Conservation (phyloP, 345 rosid genomes). For the Noccaea bulbosa region DNA sequence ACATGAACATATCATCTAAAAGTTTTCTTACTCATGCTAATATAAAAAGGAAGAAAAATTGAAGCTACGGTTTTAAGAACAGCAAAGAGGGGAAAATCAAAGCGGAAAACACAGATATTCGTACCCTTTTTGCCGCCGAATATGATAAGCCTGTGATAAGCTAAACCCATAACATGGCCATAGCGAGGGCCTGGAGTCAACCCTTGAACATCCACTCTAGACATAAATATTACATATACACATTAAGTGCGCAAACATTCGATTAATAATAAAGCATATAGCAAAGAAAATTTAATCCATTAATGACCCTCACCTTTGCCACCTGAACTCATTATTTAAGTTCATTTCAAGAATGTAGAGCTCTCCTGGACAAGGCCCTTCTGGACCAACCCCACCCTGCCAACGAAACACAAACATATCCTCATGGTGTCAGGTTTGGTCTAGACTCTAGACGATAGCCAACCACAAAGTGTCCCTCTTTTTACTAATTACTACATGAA, state of each 20-base stretch:
- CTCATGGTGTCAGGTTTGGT: slow-evolving; percentile 20
- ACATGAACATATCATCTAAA: not conserved
- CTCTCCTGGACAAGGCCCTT: slow-evolving; percentile 79
- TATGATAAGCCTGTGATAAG: slow-evolving; percentile 64
- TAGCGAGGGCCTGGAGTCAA: slow-evolving; percentile 86
- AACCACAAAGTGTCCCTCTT: too few species aligned
- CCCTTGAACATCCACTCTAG: slow-evolving; percentile 76
- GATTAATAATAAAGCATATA: not conserved
- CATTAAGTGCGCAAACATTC: slow-evolving; percentile 9
- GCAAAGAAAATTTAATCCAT: slow-evolving; percentile 10
- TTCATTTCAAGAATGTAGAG: slow-evolving; percentile 70
- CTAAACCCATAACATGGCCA: slow-evolving; percentile 89
- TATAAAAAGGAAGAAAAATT: not conserved
- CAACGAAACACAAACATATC: slow-evolving; percentile 13
- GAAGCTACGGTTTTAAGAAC: not conserved
- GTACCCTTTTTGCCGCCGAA: slow-evolving; percentile 86
- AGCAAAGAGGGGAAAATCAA: not conserved
- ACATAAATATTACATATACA: not conserved
- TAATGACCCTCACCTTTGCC: slow-evolving; percentile 65
- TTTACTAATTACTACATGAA: not conserved
- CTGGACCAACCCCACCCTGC: slow-evolving; percentile 93
- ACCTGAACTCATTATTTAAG: slow-evolving; percentile 58
- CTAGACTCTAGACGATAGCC: not conserved
- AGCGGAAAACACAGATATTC: not conserved
- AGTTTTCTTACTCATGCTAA: not conserved